A percentile compares a stretch with the other conserved stretches of the same genome.
These are phyloP conservation scores for Trichoderma sp. DNA, from an alignment of 2,329 filamentous ascomycete species.

Conservation along the genomic window DNA sequence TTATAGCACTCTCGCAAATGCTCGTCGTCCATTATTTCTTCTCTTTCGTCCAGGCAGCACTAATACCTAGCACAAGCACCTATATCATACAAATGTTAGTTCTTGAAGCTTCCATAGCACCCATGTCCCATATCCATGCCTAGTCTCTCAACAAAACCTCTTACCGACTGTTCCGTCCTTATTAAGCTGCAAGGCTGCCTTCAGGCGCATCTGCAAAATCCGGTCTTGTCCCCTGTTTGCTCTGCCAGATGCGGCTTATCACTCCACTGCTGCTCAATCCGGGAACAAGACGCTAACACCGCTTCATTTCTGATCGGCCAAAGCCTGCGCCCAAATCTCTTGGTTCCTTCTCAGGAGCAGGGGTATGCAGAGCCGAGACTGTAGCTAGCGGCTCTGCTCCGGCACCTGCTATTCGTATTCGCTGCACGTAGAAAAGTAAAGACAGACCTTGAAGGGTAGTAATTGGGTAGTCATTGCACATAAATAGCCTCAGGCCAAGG, in stretches of 20 bases:
- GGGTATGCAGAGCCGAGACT: not conserved
- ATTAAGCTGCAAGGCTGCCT: not conserved
- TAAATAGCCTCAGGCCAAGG: slow-evolving; percentile 16
- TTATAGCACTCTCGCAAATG: not conserved
- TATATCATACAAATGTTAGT: not conserved
- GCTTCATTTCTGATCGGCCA: not conserved
- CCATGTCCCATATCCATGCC: not conserved
- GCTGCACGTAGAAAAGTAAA: not conserved
- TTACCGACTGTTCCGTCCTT: not conserved
- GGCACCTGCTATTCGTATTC: not conserved
- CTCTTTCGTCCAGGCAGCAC: not conserved
- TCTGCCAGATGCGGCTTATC: not conserved
- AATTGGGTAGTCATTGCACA: slow-evolving; percentile 16
- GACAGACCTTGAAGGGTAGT: not conserved
- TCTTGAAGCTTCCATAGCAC: not conserved
- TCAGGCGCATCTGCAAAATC: not conserved
- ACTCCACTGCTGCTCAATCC: not conserved
- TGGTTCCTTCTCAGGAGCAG: not conserved
- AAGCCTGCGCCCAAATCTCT: not conserved
- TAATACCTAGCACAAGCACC: not conserved
- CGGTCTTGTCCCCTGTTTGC: not conserved
- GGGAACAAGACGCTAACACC: not conserved
- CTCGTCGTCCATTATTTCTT: not conserved
- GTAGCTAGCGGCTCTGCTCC: not conserved
- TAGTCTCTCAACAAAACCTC: not conserved